Percentiles rank a stretch among this genome's conserved stretches.
Evolutionary conservation across 176 grass and related monocot genomes (phyloP).

Genomic region (Lolium multiflorum): DNA sequence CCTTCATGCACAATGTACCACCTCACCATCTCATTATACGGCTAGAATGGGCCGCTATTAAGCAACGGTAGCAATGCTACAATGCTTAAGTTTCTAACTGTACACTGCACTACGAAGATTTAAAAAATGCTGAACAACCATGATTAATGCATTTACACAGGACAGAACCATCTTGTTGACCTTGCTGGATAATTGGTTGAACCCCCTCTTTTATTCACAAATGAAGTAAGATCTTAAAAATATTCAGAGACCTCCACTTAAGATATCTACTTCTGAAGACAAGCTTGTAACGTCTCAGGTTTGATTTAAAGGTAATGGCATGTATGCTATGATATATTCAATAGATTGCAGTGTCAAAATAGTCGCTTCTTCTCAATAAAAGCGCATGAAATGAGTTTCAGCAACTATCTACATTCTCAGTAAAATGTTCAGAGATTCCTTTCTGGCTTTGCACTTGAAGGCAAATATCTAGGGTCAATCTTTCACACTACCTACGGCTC

Average conservation of each 20-base stretch:
- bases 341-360: background rate
- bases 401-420: background rate
- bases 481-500: background rate
- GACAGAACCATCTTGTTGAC: constrained; percentile 2
- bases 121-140: background rate
- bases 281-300: background rate
- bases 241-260: background rate
- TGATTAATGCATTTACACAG: background rate
- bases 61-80: constrained; percentile 1
- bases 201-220: background rate
- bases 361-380: constrained; percentile 7
- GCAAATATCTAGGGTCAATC: background rate
- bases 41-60: background rate
- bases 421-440: background rate
- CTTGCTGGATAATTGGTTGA: background rate
- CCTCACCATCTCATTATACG: background rate
- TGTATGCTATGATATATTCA: background rate
- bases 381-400: background rate
- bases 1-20: background rate
- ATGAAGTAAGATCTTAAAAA: background rate
- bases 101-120: background rate
- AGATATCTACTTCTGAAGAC: constrained; percentile 5
- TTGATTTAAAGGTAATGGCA: background rate
- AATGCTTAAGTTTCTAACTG: constrained; percentile 17
- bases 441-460: background rate